Evolutionary conservation across 371 early-diverging fungal genomes (phyloP).

Genomic region (Fennellomyces sp.): DNA sequence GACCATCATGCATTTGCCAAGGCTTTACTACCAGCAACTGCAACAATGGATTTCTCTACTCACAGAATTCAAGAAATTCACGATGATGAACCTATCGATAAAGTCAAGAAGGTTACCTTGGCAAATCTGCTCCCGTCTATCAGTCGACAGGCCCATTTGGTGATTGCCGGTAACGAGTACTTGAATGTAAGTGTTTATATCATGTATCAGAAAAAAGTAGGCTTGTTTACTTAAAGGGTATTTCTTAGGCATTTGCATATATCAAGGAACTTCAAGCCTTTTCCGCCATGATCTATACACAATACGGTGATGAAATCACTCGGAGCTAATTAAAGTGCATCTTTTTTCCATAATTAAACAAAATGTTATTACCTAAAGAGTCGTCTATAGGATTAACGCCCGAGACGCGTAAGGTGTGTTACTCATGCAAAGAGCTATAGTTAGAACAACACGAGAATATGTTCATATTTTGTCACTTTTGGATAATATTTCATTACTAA

Average conservation of each 20-base stretch:
- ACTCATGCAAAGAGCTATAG: too few species aligned
- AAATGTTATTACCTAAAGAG: too few species aligned
- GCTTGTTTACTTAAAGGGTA: too few species aligned
- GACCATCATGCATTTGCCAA: constrained; percentile 41
- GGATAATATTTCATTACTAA: too few species aligned
- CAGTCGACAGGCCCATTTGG: constrained; percentile 75
- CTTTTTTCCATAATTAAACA: background rate
- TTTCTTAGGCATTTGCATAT: constrained; percentile 60
- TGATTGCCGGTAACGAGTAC: constrained; percentile 86
- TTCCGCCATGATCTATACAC: constrained; percentile 75
- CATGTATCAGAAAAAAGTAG: too few species aligned
- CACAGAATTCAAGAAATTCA: constrained; percentile 32
- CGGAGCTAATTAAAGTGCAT: constrained; percentile 3
- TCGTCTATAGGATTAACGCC: too few species aligned
- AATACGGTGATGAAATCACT: constrained; percentile 50
- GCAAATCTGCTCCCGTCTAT: constrained; percentile 80
- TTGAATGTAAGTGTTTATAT: constrained; percentile 75
- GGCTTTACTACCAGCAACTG: constrained; percentile 24
- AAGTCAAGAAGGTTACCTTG: constrained; percentile 62
- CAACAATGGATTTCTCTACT: constrained; percentile 8
- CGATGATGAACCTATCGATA: constrained; percentile 13
- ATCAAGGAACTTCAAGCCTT: constrained; percentile 76
- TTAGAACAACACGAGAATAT: too few species aligned
- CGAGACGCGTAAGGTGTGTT: too few species aligned
- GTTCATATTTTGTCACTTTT: too few species aligned